Evolutionary conservation across 805 yeast species (phyloP).

Genomic region (Debaryomyces hansenii): DNA sequence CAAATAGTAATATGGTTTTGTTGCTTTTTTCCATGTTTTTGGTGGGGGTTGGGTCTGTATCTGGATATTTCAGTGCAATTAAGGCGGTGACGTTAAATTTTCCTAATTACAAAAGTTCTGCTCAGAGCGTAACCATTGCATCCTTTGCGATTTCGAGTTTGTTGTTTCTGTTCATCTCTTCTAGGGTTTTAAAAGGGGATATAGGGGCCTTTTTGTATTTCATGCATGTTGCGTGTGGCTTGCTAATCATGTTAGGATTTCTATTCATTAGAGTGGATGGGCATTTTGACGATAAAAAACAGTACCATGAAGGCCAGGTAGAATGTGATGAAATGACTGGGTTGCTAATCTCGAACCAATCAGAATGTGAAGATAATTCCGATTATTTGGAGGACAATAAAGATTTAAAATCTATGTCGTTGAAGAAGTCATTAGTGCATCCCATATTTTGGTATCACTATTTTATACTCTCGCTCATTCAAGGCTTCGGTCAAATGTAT

Average conservation of each 20-base stretch:
- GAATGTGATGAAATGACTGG: not conserved
- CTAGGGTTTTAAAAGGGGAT: constrained; percentile 20
- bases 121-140: constrained; percentile 37
- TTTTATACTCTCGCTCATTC: constrained; percentile 28
- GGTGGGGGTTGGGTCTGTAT: constrained; percentile 32
- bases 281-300: constrained; percentile 12
- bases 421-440: constrained; percentile 22
- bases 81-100: constrained; percentile 35
- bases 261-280: constrained; percentile 32
- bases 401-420: constrained; percentile 15
- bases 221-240: constrained; percentile 21
- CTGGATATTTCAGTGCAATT: constrained; percentile 33
- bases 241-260: constrained; percentile 27
- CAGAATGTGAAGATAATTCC: constrained; percentile 1
- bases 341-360: not conserved
- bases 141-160: constrained; percentile 37
- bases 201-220: constrained; percentile 22
- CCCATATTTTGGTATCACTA: constrained; percentile 35
- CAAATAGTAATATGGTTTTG: constrained; percentile 9
- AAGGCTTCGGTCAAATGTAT: constrained; percentile 40
- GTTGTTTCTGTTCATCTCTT: constrained; percentile 21
- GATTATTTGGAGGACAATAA: not conserved
- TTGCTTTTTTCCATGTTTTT: constrained; percentile 28
- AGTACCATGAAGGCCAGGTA: not conserved
- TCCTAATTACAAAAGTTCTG: constrained; percentile 32